Percentiles rank a stretch among this genome's conserved stretches.
These are phyloP conservation scores for Grosmannia serpens DNA, from an alignment of 2,329 filamentous ascomycete genomes.

Conservation along the genomic window DNA sequence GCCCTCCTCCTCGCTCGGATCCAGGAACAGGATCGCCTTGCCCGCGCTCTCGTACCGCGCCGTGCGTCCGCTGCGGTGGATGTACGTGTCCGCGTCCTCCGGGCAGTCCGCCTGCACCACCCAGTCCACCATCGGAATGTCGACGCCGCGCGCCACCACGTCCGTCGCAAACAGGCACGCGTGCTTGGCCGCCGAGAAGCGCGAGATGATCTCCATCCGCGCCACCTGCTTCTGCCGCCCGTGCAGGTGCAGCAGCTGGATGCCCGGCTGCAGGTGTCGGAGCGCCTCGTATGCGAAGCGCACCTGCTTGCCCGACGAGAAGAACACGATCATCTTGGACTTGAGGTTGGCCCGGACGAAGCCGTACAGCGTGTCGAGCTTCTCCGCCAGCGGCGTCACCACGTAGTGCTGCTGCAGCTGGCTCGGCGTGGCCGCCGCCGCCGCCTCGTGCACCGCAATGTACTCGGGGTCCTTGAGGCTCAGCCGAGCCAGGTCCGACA, in stretches of 20 bases:
- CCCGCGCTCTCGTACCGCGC: slow-evolving; percentile 87
- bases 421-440: slow-evolving; percentile 66
- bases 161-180: slow-evolving; percentile 92
- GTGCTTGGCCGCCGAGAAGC: slow-evolving; percentile 69
- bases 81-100: slow-evolving; percentile 94
- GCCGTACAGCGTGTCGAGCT: slow-evolving; percentile 83
- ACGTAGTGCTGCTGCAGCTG: slow-evolving; percentile 87
- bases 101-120: slow-evolving; percentile 98
- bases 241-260: slow-evolving; percentile 83
- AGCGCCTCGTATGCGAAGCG: slow-evolving; percentile 92
- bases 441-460: slow-evolving; percentile 81
- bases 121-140: slow-evolving; percentile 96
- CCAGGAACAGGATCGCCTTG: slow-evolving; percentile 78
- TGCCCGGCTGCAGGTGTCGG: slow-evolving; percentile 85
- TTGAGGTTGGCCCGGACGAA: slow-evolving; percentile 89
- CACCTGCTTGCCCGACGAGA: slow-evolving; percentile 93
- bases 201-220: slow-evolving; percentile 73
- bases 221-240: slow-evolving; percentile 88
- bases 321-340: slow-evolving; percentile 87
- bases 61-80: slow-evolving; percentile 88
- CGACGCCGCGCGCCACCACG: slow-evolving; percentile 83
- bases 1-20: slow-evolving; percentile 84
- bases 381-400: slow-evolving; percentile 71
- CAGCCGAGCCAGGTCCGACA: slow-evolving; percentile 81
- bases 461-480: slow-evolving; percentile 89